Conservation (phyloP, 164 flowering plant genomes). For the Annona squamosa region DNA sequence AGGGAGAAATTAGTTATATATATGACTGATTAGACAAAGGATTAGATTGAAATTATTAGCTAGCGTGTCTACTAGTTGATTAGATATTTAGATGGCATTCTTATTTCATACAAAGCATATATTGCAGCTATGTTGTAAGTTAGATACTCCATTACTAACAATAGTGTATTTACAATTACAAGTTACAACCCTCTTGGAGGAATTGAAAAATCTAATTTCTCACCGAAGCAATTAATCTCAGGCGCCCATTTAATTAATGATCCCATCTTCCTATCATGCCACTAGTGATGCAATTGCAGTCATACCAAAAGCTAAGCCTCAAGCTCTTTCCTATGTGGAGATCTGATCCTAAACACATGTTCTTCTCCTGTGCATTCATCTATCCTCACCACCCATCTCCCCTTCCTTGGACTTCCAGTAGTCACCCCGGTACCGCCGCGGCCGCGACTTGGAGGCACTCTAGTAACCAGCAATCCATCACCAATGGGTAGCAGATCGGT, state of each 20-base stretch:
- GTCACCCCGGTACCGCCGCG: not conserved
- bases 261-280: no score
- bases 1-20: no score
- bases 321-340: slow-evolving; percentile 14
- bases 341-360: slow-evolving; percentile 62
- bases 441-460: slow-evolving; percentile 21
- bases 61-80: no score
- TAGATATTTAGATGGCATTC: no score
- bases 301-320: not conserved
- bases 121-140: no score
- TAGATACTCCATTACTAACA: not conserved
- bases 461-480: slow-evolving; percentile 53
- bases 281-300: not conserved
- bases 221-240: not conserved
- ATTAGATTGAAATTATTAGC: no score
- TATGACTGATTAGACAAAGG: no score
- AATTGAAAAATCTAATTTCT: not conserved
- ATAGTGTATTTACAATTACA: not conserved
- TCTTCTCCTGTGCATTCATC: slow-evolving; percentile 83
- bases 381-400: slow-evolving; percentile 65
- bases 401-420: slow-evolving; percentile 20
- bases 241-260: no score
- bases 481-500: slow-evolving; percentile 78
- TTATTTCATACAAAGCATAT: no score
- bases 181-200: not conserved